Percentiles rank a stretch among this genome's conserved stretches.
phyloP scores from a whole-genome alignment of 805 yeast genomes.

The Clavispora phyllophila region DNA sequence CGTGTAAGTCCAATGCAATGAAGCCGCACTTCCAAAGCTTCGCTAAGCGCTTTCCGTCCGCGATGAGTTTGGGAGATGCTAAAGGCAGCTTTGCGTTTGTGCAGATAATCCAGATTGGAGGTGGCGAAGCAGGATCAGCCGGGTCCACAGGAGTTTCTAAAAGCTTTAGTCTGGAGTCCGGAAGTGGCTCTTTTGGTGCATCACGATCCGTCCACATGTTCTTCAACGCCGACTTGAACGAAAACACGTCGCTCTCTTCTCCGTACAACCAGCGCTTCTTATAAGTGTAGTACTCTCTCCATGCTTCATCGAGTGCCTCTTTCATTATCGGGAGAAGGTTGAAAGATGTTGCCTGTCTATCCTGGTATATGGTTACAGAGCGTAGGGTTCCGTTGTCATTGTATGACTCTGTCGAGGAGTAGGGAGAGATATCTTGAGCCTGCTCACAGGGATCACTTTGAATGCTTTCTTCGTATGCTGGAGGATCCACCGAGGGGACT shows the following conservation, averaged over 20 bases:
- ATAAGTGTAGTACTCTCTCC: constrained; percentile 61
- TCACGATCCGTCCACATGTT: constrained; percentile 41
- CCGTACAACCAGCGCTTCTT: constrained; percentile 56
- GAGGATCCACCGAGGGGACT: constrained; percentile 60
- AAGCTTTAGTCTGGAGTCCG: constrained; percentile 9
- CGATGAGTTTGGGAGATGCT: constrained; percentile 56
- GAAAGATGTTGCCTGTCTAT: constrained; percentile 20
- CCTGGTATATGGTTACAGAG: constrained; percentile 3
- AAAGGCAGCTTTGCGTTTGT: constrained; percentile 55
- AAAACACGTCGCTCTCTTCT: constrained; percentile 62
- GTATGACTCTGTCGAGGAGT: constrained; percentile 4
- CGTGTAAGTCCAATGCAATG: constrained; percentile 54
- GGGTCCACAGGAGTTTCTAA: constrained; percentile 29
- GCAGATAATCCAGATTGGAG: constrained; percentile 65
- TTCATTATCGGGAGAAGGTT: constrained; percentile 44
- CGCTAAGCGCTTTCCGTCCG: constrained; percentile 55
- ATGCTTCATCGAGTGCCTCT: constrained; percentile 61
- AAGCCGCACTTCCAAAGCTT: constrained; percentile 62
- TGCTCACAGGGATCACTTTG: background rate
- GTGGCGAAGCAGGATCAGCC: constrained; percentile 37
- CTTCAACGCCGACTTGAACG: constrained; percentile 52
- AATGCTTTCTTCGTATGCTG: constrained; percentile 42
- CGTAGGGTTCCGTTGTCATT: constrained; percentile 5
- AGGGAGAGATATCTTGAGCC: constrained; percentile 3
- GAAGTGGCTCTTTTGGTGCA: background rate